phyloP scores from a whole-genome alignment of 306 rosid genomes.

The Quercus cerris region DNA sequence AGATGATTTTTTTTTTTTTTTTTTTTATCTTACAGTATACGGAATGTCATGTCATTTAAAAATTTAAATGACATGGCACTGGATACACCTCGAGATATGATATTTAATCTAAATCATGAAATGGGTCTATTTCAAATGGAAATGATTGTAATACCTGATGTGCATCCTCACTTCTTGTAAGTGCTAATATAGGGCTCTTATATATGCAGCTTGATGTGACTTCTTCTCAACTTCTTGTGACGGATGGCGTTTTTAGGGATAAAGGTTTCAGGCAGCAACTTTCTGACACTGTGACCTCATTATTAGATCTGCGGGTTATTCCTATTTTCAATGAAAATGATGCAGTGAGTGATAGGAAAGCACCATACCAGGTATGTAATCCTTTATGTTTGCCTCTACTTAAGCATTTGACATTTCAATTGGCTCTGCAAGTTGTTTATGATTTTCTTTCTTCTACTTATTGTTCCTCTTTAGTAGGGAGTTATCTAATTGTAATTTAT shows the following conservation, averaged over 20 bases:
- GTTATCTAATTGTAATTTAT: background rate
- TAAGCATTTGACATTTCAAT: background rate
- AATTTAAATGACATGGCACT: no score
- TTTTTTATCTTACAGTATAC: no score
- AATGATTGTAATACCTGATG: no score
- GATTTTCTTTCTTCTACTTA: background rate
- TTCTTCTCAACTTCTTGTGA: slow-evolving; percentile 92
- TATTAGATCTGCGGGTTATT: slow-evolving; percentile 61
- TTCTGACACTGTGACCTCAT: slow-evolving; percentile 66
- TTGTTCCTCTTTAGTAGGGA: background rate
- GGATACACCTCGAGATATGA: no score
- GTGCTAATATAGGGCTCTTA: slow-evolving; percentile 23
- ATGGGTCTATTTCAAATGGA: no score
- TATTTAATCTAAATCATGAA: no score
- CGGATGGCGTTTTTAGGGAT: slow-evolving; percentile 68
- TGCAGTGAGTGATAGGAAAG: slow-evolving; percentile 87
- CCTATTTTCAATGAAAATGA: slow-evolving; percentile 94
- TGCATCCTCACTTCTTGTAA: background rate
- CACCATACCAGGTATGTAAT: slow-evolving; percentile 68
- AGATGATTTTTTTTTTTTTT: no score
- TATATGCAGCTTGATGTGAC: slow-evolving; percentile 83
- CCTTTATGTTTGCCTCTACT: background rate
- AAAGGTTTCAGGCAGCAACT: slow-evolving; percentile 67
- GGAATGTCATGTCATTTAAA: no score
- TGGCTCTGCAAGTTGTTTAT: background rate